A percentile compares a stretch with the other conserved stretches of the same genome.
phyloP scores from a whole-genome alignment of 164 flowering plant genomes.

The Aristolochia californica region DNA sequence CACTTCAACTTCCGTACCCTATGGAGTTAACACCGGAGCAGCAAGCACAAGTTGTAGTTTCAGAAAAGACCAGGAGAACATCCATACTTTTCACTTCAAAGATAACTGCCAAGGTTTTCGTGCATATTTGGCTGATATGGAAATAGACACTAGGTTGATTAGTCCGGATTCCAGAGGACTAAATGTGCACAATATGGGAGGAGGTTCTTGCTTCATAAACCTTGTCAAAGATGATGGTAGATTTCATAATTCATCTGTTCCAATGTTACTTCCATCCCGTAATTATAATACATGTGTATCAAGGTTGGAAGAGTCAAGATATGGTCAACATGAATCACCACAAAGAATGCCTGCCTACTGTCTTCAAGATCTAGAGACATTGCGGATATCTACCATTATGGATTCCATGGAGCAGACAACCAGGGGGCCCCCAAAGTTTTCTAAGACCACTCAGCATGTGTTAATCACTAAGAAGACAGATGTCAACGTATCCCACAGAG shows the following conservation, averaged over 20 bases:
- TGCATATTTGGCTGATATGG: constrained; percentile 16
- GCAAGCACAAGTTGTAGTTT: not conserved
- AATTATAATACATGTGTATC: constrained; percentile 8
- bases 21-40: not conserved
- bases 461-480: constrained; percentile 28
- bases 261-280: constrained; percentile 10
- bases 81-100: constrained; percentile 6
- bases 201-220: too few species aligned
- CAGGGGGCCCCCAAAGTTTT: constrained; percentile 27
- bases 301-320: constrained; percentile 11
- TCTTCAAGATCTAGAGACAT: constrained; percentile 15
- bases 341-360: too few species aligned
- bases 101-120: constrained; percentile 8
- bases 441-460: constrained; percentile 41
- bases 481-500: constrained; percentile 20
- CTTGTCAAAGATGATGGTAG: constrained; percentile 1
- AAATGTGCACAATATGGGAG: too few species aligned
- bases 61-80: constrained; percentile 9
- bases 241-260: constrained; percentile 12
- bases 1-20: constrained; percentile 6
- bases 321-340: constrained; percentile 4
- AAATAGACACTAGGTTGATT: constrained; percentile 4
- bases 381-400: constrained; percentile 22
- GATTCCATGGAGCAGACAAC: constrained; percentile 28
- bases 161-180: constrained; percentile 4